A percentile compares a stretch with the other conserved stretches of the same genome.
These are phyloP conservation scores for bread wheat (Triticum aestivum) DNA, from an alignment of 176 grass and related monocot species.

Conservation along the genomic window IWGSC_CS_RefSeq_v2.1 NC_057803.1:693297258-693297757, in stretches of 20 bases:
- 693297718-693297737: neutral
- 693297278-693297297: no score
- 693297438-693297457: neutral
- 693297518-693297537: neutral
- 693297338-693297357: no score
- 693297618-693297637: neutral
- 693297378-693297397: no score
- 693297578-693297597: neutral
- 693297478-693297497: neutral
- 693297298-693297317: no score
- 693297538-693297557: neutral
- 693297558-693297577: neutral
- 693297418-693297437: neutral
- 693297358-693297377: no score
- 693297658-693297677: no score
- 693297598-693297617: neutral
- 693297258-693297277: no score
- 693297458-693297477: neutral
- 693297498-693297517: neutral
- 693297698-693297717: neutral
- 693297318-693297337: no score
- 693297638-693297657: no score
- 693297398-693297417: neutral
- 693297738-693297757: no score
- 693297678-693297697: neutral